Percentiles rank a stretch among this genome's conserved stretches.
phyloP scores from a whole-genome alignment of 2,329 filamentous ascomycete species.

The Cryphonectria radicalis region DNA sequence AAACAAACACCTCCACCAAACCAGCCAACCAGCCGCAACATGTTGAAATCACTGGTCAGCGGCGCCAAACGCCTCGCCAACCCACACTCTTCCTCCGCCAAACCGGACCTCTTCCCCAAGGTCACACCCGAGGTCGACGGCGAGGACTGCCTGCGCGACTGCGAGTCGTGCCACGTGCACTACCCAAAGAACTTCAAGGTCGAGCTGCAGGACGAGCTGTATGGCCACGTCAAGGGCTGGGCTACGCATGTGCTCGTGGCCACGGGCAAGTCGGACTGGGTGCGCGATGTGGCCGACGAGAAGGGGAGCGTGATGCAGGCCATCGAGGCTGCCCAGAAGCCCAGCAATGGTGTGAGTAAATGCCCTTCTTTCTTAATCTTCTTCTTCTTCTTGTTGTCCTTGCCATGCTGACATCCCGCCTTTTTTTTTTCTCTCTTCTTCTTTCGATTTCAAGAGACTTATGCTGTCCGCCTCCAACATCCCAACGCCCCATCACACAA shows the following conservation, averaged over 20 bases:
- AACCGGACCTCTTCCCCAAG: constrained; percentile 67
- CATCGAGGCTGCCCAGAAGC: constrained; percentile 61
- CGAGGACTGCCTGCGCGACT: constrained; percentile 88
- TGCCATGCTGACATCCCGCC: background rate
- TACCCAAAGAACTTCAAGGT: constrained; percentile 76
- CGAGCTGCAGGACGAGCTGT: constrained; percentile 77
- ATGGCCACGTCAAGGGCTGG: constrained; percentile 86
- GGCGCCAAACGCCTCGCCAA: constrained; percentile 43
- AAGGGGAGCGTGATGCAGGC: constrained; percentile 84
- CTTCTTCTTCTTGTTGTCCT: too few relatives aligned
- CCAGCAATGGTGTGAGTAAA: constrained; percentile 65
- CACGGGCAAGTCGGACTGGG: constrained; percentile 96
- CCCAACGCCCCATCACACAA: constrained; percentile 71
- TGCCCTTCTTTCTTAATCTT: constrained; percentile 39
- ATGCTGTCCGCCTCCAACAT: constrained; percentile 95
- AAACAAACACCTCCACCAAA: background rate
- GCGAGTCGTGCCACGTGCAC: constrained; percentile 75
- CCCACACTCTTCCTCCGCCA: constrained; percentile 34
- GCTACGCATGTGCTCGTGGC: constrained; percentile 88
- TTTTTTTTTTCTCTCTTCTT: background rate
- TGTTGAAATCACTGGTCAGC: constrained; percentile 45
- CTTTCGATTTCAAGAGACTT: constrained; percentile 62
- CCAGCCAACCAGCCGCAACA: constrained; percentile 7
- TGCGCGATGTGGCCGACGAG: constrained; percentile 85
- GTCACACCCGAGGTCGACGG: constrained; percentile 80